These are phyloP conservation scores for Stephania cephalantha DNA, from an alignment of 164 flowering plant species.

Conservation along the genomic window DNA sequence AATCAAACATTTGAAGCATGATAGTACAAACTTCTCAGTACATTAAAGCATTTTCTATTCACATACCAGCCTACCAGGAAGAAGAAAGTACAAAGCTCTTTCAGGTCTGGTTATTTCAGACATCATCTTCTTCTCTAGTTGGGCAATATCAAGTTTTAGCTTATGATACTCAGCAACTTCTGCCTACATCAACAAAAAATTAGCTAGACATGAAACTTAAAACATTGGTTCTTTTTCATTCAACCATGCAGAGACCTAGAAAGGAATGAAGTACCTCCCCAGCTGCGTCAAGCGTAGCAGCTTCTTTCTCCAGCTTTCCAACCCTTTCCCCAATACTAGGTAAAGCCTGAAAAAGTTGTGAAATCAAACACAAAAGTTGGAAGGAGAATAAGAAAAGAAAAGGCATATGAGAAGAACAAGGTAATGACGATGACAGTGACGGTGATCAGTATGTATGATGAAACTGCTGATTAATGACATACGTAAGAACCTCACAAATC, in stretches of 20 bases:
- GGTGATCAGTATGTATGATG: no score
- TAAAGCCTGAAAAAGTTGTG: constrained; percentile 46
- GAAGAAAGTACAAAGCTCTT: constrained; percentile 71
- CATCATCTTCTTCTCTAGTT: constrained; percentile 93
- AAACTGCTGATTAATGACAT: background rate
- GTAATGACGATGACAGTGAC: background rate
- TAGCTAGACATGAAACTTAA: constrained; percentile 2
- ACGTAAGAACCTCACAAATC: background rate
- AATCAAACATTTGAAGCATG: background rate
- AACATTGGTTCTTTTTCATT: background rate
- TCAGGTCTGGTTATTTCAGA: constrained; percentile 89
- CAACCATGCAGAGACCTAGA: background rate
- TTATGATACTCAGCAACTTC: constrained; percentile 89
- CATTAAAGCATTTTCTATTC: background rate
- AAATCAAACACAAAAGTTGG: no score
- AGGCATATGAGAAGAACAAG: background rate
- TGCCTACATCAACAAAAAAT: constrained; percentile 36
- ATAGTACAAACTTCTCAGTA: background rate
- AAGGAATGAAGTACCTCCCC: constrained; percentile 57
- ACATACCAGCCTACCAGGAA: constrained; percentile 90
- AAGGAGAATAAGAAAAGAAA: background rate
- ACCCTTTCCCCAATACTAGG: constrained; percentile 83
- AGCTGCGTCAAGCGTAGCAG: constrained; percentile 79
- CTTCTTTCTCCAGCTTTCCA: constrained; percentile 77
- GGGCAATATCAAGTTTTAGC: constrained; percentile 62